These are phyloP conservation scores for Grosmannia serpens DNA, from an alignment of 2,329 filamentous ascomycete genomes.

Conservation along the genomic window DNA sequence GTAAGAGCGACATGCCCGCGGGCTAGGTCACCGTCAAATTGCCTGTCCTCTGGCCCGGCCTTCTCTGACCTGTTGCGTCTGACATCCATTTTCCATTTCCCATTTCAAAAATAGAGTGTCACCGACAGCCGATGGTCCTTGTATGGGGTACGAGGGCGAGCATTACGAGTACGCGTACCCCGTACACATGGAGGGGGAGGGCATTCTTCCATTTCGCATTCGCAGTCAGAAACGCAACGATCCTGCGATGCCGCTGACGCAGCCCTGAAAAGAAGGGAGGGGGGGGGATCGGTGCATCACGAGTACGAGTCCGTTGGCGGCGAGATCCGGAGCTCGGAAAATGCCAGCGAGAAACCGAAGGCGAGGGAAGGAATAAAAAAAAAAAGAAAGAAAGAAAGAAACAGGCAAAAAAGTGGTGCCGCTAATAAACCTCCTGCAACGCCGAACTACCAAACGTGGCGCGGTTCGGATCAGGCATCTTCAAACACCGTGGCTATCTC, in stretches of 20 bases:
- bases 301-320: neutral
- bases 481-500: neutral
- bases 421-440: neutral
- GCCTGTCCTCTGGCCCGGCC: neutral
- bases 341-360: neutral
- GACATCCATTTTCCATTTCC: neutral
- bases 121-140: neutral
- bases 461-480: slow-evolving; percentile 1
- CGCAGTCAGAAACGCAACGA: neutral
- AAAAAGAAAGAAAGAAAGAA: neutral
- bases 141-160: neutral
- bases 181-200: neutral
- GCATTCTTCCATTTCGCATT: neutral
- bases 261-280: neutral
- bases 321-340: neutral
- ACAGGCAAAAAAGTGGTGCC: neutral
- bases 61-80: neutral
- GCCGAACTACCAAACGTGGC: neutral
- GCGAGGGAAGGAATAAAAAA: neutral
- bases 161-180: neutral
- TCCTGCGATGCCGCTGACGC: neutral
- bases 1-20: neutral
- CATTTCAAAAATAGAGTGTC: neutral
- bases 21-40: neutral
- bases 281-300: neutral